Conservation (phyloP, 2,329 filamentous ascomycete genomes). For the Clarireedia paspali region DNA sequence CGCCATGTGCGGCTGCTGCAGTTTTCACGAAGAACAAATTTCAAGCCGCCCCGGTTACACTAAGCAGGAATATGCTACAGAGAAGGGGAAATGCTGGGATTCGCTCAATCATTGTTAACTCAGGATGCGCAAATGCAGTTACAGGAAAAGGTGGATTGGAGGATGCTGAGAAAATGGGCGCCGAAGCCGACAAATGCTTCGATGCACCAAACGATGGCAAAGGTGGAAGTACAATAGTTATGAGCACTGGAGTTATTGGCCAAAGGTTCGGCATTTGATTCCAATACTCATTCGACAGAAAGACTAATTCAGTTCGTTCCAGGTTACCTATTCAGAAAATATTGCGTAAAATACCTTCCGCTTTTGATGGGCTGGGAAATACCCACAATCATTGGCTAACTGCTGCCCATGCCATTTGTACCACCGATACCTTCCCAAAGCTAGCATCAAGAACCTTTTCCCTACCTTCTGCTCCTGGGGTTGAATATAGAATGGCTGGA, state of each 20-base stretch:
- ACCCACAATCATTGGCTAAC: slow-evolving; percentile 79
- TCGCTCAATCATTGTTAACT: slow-evolving; percentile 82
- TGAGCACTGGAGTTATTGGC: slow-evolving; percentile 98
- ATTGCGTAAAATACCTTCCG: slow-evolving; percentile 69
- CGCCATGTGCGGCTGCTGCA: slow-evolving; percentile 77
- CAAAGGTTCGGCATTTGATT: slow-evolving; percentile 51
- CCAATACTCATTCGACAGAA: background rate
- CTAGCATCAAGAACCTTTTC: slow-evolving; percentile 78
- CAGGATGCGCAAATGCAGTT: slow-evolving; percentile 93
- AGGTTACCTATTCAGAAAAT: slow-evolving; percentile 90
- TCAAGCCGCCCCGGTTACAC: slow-evolving; percentile 88
- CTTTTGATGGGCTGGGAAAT: slow-evolving; percentile 60
- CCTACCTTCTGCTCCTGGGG: slow-evolving; percentile 65
- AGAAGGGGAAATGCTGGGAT: slow-evolving; percentile 61
- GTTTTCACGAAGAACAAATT: slow-evolving; percentile 99
- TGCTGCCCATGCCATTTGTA: slow-evolving; percentile 86
- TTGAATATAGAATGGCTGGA: slow-evolving; percentile 76
- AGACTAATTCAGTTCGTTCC: slow-evolving; percentile 3
- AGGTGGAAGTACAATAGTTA: slow-evolving; percentile 69
- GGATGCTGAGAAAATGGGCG: slow-evolving; percentile 80
- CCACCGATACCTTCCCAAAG: slow-evolving; percentile 96
- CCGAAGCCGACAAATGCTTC: slow-evolving; percentile 63
- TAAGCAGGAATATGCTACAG: slow-evolving; percentile 66
- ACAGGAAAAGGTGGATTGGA: slow-evolving; percentile 85
- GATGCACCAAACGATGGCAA: slow-evolving; percentile 36